These are phyloP conservation scores for Sarocladium brachiariae DNA, from an alignment of 2,329 filamentous ascomycete genomes.

Conservation along the genomic window DNA sequence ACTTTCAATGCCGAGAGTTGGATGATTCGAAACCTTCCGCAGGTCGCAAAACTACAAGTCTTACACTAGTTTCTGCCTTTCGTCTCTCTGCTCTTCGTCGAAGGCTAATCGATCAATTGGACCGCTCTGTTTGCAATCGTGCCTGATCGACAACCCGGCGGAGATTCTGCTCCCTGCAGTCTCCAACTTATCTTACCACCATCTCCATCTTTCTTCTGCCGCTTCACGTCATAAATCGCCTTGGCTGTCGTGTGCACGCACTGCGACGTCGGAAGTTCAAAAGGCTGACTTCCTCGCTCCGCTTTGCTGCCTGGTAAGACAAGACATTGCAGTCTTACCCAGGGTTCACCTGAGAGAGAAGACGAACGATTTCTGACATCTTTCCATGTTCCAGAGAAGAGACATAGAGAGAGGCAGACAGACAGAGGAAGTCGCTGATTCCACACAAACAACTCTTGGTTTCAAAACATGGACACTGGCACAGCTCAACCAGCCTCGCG, in stretches of 20 bases:
- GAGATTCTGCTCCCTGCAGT: not conserved
- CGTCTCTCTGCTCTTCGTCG: not conserved
- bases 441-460: not conserved
- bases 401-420: no score
- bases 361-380: no score
- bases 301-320: not conserved
- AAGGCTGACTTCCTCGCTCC: no score
- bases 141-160: not conserved
- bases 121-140: not conserved
- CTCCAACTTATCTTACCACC: not conserved
- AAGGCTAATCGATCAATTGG: no score
- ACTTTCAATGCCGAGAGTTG: no score
- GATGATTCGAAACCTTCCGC: no score
- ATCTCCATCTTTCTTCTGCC: slow-evolving; percentile 10
- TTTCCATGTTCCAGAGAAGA: no score
- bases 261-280: not conserved
- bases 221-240: slow-evolving; percentile 10
- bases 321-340: not conserved
- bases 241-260: not conserved
- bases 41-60: no score
- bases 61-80: not conserved
- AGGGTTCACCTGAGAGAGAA: no score
- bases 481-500: slow-evolving; percentile 18
- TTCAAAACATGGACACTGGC: not conserved
- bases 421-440: not conserved